Evolutionary conservation across 2,329 filamentous ascomycete species (phyloP).

Genomic region (Orbilia ellipsospora): DNA sequence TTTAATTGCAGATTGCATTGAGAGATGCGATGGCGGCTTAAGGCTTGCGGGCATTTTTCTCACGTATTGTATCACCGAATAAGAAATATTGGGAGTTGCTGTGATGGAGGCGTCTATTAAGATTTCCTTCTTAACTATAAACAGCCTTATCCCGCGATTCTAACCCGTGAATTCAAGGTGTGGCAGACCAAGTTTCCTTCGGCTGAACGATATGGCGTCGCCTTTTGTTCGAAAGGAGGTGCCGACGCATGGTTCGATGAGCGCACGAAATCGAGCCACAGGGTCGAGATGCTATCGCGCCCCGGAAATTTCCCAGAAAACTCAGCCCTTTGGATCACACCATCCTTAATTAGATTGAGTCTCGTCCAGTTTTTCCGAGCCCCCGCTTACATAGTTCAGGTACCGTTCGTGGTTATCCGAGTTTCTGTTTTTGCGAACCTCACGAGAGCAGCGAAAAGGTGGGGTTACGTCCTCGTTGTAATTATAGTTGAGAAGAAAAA

Average conservation of each 20-base stretch:
- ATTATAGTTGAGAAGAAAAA: constrained; percentile 16
- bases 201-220: constrained; percentile 1
- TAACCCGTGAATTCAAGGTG: background rate
- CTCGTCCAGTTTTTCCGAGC: too few relatives aligned
- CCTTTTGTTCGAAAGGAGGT: constrained; percentile 1
- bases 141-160: too few relatives aligned
- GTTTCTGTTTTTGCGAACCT: background rate
- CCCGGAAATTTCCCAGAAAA: constrained; percentile 4
- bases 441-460: constrained; percentile 7
- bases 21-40: background rate
- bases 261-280: background rate
- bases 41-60: too few relatives aligned
- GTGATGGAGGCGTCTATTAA: background rate
- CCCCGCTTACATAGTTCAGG: background rate
- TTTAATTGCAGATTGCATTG: background rate
- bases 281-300: background rate
- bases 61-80: background rate
- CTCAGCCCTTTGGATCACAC: background rate
- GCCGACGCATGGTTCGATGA: too few relatives aligned
- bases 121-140: too few relatives aligned
- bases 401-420: background rate
- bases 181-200: constrained; percentile 2
- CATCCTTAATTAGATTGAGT: too few relatives aligned
- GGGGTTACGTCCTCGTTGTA: constrained; percentile 27
- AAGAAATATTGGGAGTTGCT: background rate